phyloP scores from a whole-genome alignment of 768 basidiomycete species.

The Lactarius evosmus region DNA sequence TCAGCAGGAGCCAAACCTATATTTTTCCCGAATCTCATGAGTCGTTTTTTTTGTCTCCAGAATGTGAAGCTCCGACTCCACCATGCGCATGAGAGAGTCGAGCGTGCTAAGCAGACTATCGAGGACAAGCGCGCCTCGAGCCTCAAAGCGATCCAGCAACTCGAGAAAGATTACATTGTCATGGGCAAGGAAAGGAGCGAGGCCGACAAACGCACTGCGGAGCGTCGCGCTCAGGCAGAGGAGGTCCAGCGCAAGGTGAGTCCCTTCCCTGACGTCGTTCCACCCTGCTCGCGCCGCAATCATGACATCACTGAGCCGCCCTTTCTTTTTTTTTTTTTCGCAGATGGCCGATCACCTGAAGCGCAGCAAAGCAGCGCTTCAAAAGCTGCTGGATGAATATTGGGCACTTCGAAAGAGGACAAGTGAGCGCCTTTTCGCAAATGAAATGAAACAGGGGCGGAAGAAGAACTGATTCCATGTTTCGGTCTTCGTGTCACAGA shows the following conservation, averaged over 20 bases:
- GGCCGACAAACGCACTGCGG: conserved; percentile 76
- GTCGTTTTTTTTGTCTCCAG: neutral
- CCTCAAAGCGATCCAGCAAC: conserved; percentile 66
- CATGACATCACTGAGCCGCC: neutral
- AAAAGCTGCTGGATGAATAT: conserved; percentile 78
- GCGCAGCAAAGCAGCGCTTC: conserved; percentile 73
- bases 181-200: conserved; percentile 75
- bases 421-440: conserved; percentile 41
- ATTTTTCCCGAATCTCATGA: neutral
- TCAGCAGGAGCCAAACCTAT: conserved; percentile 1
- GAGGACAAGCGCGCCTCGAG: conserved; percentile 77
- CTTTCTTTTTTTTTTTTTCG: neutral
- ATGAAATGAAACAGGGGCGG: too few relatives aligned
- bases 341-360: conserved; percentile 77
- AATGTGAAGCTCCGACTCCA: conserved; percentile 65
- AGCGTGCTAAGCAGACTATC: conserved; percentile 71
- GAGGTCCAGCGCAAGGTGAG: conserved; percentile 63
- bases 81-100: conserved; percentile 81
- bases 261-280: neutral
- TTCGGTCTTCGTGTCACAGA: neutral
- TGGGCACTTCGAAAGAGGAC: conserved; percentile 76
- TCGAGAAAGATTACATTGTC: conserved; percentile 75
- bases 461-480: neutral
- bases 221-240: conserved; percentile 66
- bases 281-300: neutral